phyloP scores from a whole-genome alignment of 2,329 filamentous ascomycete species.

The Fusarium burgessii region DNA sequence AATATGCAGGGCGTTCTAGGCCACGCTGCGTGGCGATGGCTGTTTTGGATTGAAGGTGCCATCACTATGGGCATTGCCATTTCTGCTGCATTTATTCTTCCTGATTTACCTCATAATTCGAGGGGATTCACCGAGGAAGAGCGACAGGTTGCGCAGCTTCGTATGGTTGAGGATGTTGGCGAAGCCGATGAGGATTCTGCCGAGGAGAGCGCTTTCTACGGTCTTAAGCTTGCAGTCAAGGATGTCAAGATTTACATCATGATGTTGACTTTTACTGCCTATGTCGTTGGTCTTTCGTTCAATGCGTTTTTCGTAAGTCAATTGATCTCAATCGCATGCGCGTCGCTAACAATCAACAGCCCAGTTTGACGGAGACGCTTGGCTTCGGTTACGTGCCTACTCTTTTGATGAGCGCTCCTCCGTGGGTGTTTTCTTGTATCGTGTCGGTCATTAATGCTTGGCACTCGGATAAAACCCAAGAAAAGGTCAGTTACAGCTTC shows the following conservation, averaged over 20 bases:
- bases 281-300: slow-evolving; percentile 69
- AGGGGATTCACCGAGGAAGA: slow-evolving; percentile 71
- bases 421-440: slow-evolving; percentile 69
- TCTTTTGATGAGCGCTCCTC: slow-evolving; percentile 67
- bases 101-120: slow-evolving; percentile 67
- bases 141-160: slow-evolving; percentile 63
- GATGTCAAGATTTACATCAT: slow-evolving; percentile 73
- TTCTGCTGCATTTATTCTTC: slow-evolving; percentile 61
- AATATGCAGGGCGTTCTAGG: slow-evolving; percentile 68
- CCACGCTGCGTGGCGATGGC: slow-evolving; percentile 70
- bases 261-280: slow-evolving; percentile 72
- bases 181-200: slow-evolving; percentile 65
- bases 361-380: slow-evolving; percentile 64
- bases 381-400: slow-evolving; percentile 65
- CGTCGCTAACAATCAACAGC: slow-evolving; percentile 37
- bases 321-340: background rate
- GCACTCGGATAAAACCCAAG: slow-evolving; percentile 66
- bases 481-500: slow-evolving; percentile 56
- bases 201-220: slow-evolving; percentile 63
- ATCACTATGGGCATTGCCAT: slow-evolving; percentile 63
- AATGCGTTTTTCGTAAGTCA: slow-evolving; percentile 65
- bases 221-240: slow-evolving; percentile 69
- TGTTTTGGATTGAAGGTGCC: slow-evolving; percentile 70
- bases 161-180: slow-evolving; percentile 69
- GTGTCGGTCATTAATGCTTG: slow-evolving; percentile 67